These are phyloP conservation scores for Salix brachista DNA, from an alignment of 345 rosid genomes.

Conservation along the genomic window DNA sequence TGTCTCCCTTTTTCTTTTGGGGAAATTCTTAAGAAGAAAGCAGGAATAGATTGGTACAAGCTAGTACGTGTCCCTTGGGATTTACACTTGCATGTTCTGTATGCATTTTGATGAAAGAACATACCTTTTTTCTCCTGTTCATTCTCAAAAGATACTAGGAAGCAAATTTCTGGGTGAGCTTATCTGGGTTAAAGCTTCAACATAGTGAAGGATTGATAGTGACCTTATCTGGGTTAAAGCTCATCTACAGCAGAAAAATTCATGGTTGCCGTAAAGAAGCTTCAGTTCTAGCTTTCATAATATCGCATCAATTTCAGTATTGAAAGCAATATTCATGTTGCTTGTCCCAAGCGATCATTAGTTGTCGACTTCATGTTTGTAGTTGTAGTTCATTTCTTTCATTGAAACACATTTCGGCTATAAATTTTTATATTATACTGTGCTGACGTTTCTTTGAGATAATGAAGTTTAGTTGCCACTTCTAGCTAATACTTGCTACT, in stretches of 20 bases:
- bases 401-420: neutral
- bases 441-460: neutral
- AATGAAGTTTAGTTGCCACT: neutral
- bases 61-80: no score
- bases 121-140: no score
- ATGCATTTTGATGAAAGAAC: no score
- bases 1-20: neutral
- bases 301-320: neutral
- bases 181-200: no score
- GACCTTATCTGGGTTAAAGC: neutral
- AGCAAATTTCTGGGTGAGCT: no score
- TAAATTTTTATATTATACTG: neutral
- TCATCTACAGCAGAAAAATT: neutral
- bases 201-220: no score
- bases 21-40: neutral
- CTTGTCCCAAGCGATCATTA: neutral
- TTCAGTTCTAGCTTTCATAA: neutral
- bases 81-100: no score
- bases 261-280: neutral
- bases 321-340: neutral
- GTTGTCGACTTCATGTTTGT: neutral
- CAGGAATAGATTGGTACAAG: no score
- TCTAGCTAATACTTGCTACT: constrained; percentile 10
- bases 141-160: no score
- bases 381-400: neutral